Evolutionary conservation across 768 basidiomycete species (phyloP).

Genomic region (Coprinopsis marcescibilis): DNA sequence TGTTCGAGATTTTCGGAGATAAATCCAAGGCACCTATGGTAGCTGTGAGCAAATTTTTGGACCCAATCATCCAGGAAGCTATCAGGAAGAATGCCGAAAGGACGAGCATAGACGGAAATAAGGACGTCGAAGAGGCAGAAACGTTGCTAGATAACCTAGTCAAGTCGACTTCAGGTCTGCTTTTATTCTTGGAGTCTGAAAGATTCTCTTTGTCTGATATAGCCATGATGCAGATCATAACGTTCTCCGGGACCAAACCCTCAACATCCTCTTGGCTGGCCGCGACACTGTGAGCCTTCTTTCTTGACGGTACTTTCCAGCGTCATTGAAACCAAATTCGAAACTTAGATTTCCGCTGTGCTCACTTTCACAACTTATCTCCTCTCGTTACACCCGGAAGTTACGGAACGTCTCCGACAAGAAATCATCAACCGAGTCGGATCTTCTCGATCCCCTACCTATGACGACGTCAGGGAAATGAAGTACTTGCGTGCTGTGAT

Average conservation of each 20-base stretch:
- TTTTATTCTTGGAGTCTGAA: background rate
- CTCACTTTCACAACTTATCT: conserved; percentile 25
- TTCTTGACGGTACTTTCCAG: background rate
- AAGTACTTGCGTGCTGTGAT: conserved; percentile 36
- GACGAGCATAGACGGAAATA: conserved; percentile 19
- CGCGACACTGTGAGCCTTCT: conserved; percentile 33
- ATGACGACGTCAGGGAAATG: conserved; percentile 29
- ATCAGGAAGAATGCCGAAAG: conserved; percentile 33
- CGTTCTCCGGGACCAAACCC: conserved; percentile 42
- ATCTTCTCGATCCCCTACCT: conserved; percentile 21
- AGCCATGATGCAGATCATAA: conserved; percentile 30
- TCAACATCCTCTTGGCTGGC: conserved; percentile 29
- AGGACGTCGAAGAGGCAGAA: conserved; percentile 32
- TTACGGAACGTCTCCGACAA: conserved; percentile 22
- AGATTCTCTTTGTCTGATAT: background rate
- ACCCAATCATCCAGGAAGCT: conserved; percentile 46
- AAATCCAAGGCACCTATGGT: conserved; percentile 43
- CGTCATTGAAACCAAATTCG: background rate
- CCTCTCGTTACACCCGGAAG: conserved; percentile 22
- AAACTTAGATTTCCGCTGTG: conserved; percentile 22
- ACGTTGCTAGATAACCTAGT: conserved; percentile 56
- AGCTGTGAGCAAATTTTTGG: conserved; percentile 44
- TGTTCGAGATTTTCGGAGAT: conserved; percentile 46
- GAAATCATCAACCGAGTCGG: conserved; percentile 25
- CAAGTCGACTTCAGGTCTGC: conserved; percentile 36